phyloP scores from a whole-genome alignment of 768 basidiomycete genomes.

The Mycena rosella region DNA sequence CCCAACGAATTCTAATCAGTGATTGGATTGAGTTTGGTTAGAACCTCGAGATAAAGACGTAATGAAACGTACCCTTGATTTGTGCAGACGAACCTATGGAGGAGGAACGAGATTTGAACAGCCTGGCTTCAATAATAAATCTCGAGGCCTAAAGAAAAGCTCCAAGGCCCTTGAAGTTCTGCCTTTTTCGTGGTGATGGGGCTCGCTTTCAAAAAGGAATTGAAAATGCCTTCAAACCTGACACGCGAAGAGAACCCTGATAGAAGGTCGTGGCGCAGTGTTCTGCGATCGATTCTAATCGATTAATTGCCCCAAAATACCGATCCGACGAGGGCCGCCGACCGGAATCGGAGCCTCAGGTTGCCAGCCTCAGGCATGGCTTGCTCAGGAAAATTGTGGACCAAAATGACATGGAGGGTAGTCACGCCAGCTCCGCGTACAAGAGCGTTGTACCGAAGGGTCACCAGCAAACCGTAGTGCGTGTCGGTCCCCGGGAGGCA shows the following conservation, averaged over 20 bases:
- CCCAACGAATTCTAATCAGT: not conserved
- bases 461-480: no score
- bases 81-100: not conserved
- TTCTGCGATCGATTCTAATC: slow-evolving; percentile 11
- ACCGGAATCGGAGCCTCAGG: no score
- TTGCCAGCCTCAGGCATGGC: no score
- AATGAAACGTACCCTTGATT: not conserved
- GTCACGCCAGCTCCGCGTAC: no score
- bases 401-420: no score
- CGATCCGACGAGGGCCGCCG: no score
- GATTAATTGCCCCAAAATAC: slow-evolving; percentile 7
- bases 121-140: not conserved
- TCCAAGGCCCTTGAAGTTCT: not conserved
- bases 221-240: not conserved
- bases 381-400: no score
- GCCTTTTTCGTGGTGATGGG: not conserved
- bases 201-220: slow-evolving; percentile 21
- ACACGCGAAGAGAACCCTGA: slow-evolving; percentile 12
- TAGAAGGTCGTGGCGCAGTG: not conserved
- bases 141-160: not conserved
- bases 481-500: no score
- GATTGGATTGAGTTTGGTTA: not conserved
- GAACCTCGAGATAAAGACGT: not conserved
- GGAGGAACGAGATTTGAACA: not conserved
- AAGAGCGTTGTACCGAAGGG: no score